These are phyloP conservation scores for Tulasnella calospora DNA, from an alignment of 768 basidiomycete genomes.

Conservation along the genomic window DNA sequence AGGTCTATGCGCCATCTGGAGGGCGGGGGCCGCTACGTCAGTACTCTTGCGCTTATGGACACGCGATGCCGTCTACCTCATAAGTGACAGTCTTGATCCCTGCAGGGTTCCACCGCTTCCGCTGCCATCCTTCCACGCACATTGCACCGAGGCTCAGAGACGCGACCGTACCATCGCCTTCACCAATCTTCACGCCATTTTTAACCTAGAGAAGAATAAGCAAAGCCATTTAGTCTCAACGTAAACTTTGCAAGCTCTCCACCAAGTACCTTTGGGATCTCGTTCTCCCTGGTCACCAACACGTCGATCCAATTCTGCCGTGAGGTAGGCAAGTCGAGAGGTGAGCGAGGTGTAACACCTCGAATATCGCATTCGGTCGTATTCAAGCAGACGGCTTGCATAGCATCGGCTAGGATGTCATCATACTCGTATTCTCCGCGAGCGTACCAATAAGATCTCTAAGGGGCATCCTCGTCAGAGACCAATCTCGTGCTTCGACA, in stretches of 20 bases:
- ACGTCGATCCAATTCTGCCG: slow-evolving; percentile 80
- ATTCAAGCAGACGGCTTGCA: slow-evolving; percentile 46
- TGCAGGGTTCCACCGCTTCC: slow-evolving; percentile 83
- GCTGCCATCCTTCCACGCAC: slow-evolving; percentile 94
- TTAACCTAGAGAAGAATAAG: slow-evolving; percentile 43
- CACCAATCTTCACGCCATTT: slow-evolving; percentile 87
- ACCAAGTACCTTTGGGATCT: slow-evolving; percentile 50
- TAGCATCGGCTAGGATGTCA: slow-evolving; percentile 47
- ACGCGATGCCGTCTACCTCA: slow-evolving; percentile 50
- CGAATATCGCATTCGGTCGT: slow-evolving; percentile 41
- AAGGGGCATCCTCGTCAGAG: neutral
- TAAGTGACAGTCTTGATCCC: slow-evolving; percentile 82
- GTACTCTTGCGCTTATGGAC: neutral
- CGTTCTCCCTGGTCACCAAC: slow-evolving; percentile 62
- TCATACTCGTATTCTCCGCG: slow-evolving; percentile 65
- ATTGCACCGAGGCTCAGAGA: slow-evolving; percentile 85
- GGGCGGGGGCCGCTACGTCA: neutral
- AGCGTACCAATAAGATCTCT: slow-evolving; percentile 51
- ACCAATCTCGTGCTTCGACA: neutral
- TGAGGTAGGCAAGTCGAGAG: slow-evolving; percentile 52
- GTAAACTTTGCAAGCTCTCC: neutral
- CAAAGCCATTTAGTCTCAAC: slow-evolving; percentile 27
- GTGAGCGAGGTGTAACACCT: slow-evolving; percentile 39
- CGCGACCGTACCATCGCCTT: slow-evolving; percentile 93
- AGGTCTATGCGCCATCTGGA: slow-evolving; percentile 74